Conservation (phyloP, 345 rosid genomes). For the Erodium maritimum region DNA sequence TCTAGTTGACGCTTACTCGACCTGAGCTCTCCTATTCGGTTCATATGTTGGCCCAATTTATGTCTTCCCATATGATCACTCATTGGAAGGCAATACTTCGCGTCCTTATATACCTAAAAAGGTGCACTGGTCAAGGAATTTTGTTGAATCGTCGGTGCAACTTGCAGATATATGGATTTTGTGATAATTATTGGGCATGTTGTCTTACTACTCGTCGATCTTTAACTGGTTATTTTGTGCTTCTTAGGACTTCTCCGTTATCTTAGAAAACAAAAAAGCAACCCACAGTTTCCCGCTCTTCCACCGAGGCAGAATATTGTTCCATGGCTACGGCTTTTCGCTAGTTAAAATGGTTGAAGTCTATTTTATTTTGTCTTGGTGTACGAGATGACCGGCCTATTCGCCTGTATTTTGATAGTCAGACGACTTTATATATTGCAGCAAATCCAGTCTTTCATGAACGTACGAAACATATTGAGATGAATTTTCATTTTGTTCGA, state of each 20-base stretch:
- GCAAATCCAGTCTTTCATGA: not conserved
- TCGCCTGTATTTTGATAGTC: not conserved
- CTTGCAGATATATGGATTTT: not conserved
- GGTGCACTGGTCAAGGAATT: not conserved
- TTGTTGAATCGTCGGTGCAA: not conserved
- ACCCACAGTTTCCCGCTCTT: too few relatives aligned
- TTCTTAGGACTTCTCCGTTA: too few relatives aligned
- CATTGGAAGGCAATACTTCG: not conserved
- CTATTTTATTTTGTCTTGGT: not conserved
- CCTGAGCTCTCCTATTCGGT: not conserved
- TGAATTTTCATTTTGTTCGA: too few relatives aligned
- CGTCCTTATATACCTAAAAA: not conserved
- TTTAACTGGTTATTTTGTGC: too few relatives aligned
- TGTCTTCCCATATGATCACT: not conserved
- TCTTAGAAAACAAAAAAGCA: too few relatives aligned
- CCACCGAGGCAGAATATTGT: too few relatives aligned
- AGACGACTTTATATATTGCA: not conserved
- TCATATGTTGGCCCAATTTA: not conserved
- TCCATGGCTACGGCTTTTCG: too few relatives aligned
- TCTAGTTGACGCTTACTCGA: not conserved
- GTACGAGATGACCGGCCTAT: not conserved
- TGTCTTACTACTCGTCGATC: not conserved
- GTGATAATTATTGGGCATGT: not conserved
- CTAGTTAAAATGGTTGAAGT: too few relatives aligned
- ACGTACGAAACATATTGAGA: not conserved